Percentiles rank a stretch among this genome's conserved stretches.
Conservation (phyloP, 768 basidiomycete genomes). For the Kwoniella pini region DNA sequence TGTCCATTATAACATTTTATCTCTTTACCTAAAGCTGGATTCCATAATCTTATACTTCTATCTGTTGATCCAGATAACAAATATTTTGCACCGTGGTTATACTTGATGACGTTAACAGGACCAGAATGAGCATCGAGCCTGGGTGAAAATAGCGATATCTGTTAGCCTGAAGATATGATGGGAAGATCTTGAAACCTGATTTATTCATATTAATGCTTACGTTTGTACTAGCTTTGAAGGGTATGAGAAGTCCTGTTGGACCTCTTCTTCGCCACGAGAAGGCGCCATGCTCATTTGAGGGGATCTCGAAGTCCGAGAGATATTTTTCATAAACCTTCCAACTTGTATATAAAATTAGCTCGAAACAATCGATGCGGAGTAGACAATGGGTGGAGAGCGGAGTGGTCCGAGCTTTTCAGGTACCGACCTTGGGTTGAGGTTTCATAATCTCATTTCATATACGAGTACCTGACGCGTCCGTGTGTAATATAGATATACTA, state of each 20-base stretch:
- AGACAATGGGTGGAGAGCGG: background rate
- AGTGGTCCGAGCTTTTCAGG: background rate
- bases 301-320: too few species aligned
- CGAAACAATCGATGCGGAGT: background rate
- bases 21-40: slow-evolving; percentile 78
- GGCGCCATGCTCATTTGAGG: slow-evolving; percentile 21
- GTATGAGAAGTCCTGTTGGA: background rate
- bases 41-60: slow-evolving; percentile 85
- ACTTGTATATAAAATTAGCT: too few species aligned
- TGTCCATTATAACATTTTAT: slow-evolving; percentile 89
- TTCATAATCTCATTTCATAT: background rate
- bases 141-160: background rate
- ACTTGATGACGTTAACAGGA: slow-evolving; percentile 84
- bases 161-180: too few species aligned
- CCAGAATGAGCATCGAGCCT: slow-evolving; percentile 59
- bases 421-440: background rate
- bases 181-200: slow-evolving; percentile 27
- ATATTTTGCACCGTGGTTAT: slow-evolving; percentile 85
- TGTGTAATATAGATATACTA: background rate
- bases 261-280: slow-evolving; percentile 13
- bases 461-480: background rate
- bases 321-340: too few species aligned
- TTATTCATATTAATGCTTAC: slow-evolving; percentile 23
- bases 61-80: slow-evolving; percentile 92
- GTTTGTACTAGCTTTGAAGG: slow-evolving; percentile 32